Evolutionary conservation across 768 basidiomycete genomes (phyloP), one percentile per base, ranked within the genome.

Genomic region (Podaxis sp.): DNA sequence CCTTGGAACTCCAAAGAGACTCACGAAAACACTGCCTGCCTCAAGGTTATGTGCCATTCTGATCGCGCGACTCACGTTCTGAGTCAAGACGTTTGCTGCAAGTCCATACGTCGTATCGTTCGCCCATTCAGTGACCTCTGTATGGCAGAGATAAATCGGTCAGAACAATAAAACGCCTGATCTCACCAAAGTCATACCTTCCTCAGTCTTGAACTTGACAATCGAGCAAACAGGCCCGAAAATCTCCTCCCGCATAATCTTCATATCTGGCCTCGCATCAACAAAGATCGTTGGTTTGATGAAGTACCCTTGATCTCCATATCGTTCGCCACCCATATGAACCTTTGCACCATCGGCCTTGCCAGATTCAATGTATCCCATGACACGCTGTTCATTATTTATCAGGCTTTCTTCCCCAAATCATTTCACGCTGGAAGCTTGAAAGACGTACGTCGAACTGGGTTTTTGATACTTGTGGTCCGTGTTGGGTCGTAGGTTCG

Each of bases 51-150:
- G 82, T 27, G 90, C 85, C 12, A 85, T 82, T 52, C 74, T 73
- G 61, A 93, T 75, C 1, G 89, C 92, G 36, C 87, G 80, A 59
- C 77, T 83, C 72, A 91, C 73, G 76, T 94, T 79, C 69, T 80
- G 74, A 53, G 88, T 83, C 79, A 91, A 91, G 56, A 95, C 84
- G 7, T 89, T 86, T 2, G 87, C 85, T 6, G 90, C 91, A 29
- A 94, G 83, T 49, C 93, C 93, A 75, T 93, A 93, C 2, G 54
- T 79, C 0, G 87, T 86, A 71, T 92, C 85, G 76, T 94, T 94
- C 47, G 91, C 91, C 70, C 81, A 77, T 46, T 72, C 73, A 58
- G 86, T 68, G 46, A 79, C 82, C 54, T 87, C 49, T 50, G 55
- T 0, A 13, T 2, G 43, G 24, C 19, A 2, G 12, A 33, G 22